These are phyloP conservation scores for Pythium scleroteichum DNA, from an alignment of 352 stramenopile species.

Conservation along the genomic window DNA sequence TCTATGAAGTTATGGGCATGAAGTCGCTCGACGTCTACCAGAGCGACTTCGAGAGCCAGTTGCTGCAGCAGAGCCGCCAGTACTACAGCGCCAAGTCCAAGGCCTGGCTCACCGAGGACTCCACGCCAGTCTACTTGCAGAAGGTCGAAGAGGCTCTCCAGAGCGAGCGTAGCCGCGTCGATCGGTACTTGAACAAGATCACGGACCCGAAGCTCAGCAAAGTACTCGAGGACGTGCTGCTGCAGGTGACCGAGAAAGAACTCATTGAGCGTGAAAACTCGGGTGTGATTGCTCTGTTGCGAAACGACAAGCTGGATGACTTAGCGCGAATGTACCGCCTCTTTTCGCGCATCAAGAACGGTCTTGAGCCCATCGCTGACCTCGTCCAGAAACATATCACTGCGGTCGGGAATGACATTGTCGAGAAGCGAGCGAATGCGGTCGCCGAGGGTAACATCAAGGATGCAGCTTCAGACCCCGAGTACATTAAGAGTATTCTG, in stretches of 20 bases:
- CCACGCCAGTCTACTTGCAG: slow-evolving; percentile 97
- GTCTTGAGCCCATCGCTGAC: slow-evolving; percentile 95
- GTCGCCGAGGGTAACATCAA: slow-evolving; percentile 93
- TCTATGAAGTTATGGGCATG: slow-evolving; percentile 99
- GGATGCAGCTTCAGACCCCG: slow-evolving; percentile 90
- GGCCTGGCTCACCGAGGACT: slow-evolving; percentile 97
- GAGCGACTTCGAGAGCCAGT: slow-evolving; percentile 92
- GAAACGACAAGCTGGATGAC: slow-evolving; percentile 98
- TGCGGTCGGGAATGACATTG: slow-evolving; percentile 84
- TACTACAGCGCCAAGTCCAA: slow-evolving; percentile 98
- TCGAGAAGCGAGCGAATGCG: slow-evolving; percentile 80
- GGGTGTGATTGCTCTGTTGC: slow-evolving; percentile 92
- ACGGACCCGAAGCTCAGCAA: slow-evolving; percentile 96
- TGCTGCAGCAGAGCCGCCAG: slow-evolving; percentile 90
- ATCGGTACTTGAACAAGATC: slow-evolving; percentile 95
- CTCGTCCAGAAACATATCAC: slow-evolving; percentile 97
- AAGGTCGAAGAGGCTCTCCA: slow-evolving; percentile 91
- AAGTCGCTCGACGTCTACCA: slow-evolving; percentile 97
- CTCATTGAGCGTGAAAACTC: slow-evolving; percentile 98
- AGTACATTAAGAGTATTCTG: slow-evolving; percentile 99
- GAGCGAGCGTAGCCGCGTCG: slow-evolving; percentile 86
- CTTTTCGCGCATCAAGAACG: slow-evolving; percentile 95
- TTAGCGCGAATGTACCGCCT: slow-evolving; percentile 98
- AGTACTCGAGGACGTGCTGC: slow-evolving; percentile 92
- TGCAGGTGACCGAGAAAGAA: slow-evolving; percentile 94